These are phyloP conservation scores for Penicillium sp. DNA, from an alignment of 2,329 filamentous ascomycete genomes.

Conservation along the genomic window DNA sequence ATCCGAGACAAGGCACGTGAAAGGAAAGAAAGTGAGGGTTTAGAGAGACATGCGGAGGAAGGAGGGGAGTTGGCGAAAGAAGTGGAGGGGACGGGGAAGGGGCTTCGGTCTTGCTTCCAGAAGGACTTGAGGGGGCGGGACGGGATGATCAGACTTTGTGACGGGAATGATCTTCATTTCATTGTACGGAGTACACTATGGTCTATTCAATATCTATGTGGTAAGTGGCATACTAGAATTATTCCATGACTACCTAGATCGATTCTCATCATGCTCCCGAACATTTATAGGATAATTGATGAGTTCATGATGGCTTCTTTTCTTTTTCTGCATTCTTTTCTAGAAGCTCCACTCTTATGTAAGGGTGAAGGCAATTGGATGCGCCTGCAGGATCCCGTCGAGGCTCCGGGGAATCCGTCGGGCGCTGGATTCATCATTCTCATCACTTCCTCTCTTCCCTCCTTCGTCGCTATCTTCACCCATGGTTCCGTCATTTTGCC, in stretches of 20 bases:
- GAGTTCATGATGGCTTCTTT: constrained; percentile 17
- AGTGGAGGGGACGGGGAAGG: constrained; percentile 21
- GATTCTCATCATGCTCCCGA: no score
- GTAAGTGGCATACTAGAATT: no score
- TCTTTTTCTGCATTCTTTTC: constrained; percentile 17
- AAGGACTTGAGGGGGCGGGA: constrained; percentile 19
- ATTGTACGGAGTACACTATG: background rate
- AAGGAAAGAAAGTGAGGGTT: constrained; percentile 7
- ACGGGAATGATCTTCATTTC: background rate
- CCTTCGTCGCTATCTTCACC: no score
- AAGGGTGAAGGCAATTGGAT: constrained; percentile 5
- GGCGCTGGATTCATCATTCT: no score
- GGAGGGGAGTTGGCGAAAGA: constrained; percentile 3
- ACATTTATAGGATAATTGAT: no score
- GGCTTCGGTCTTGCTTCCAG: constrained; percentile 22
- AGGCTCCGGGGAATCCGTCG: constrained; percentile 18
- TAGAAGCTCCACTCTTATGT: constrained; percentile 23
- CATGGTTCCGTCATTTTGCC: no score
- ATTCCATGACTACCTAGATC: no score
- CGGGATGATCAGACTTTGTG: constrained; percentile 17
- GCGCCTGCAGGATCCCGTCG: constrained; percentile 15
- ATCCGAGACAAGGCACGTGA: constrained; percentile 19
- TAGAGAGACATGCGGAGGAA: constrained; percentile 1
- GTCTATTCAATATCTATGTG: no score
- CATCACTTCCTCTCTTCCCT: no score